Evolutionary conservation across 192 early-diverging fungal species (phyloP), one percentile per base, ranked within the genome.

Genomic region (Piromyces finnis): DNA sequence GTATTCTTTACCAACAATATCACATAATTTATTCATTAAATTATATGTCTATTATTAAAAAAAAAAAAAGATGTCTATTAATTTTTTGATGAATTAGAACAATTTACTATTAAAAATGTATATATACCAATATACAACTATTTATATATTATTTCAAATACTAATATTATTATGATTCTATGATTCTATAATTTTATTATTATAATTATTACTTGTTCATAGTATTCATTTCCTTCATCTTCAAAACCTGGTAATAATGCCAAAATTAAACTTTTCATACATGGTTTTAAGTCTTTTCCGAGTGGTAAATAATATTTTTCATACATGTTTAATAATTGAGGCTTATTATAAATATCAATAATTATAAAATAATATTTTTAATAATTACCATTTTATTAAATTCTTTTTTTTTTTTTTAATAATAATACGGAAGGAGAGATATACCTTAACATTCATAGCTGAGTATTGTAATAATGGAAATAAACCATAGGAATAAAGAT

Each of bases 391-490:
- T n/a, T n/a, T n/a, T n/a, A n/a, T n/a, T n/a, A n/a, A n/a, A n/a
- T n/a, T n/a, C n/a, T n/a, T n/a, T n/a, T n/a, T n/a, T n/a, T n/a
- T n/a, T n/a, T n/a, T n/a, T n/a, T n/a, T n/a, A n/a, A n/a, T n/a
- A n/a, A n/a, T n/a, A n/a, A n/a, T n/a, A n/a, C n/a, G n/a, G n/a
- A n/a, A n/a, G n/a, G n/a, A n/a, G n/a, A n/a, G n/a, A n/a, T n/a
- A 32, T 89, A 91, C 90, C 85, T 96, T 96, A 39, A 94, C 91
- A 30, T 87, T 87, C 79, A 93, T 91, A 12, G 94, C 88, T 15
- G 95, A 92, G 82, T 94, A 89, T 84, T 94, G 92, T 79, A 96
- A 86, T 82, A 97, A 96, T 29, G 96, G 96, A 79, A 97, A 95
- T 29, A 98, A 85, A 0, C 97, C 97, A 79, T 90, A 91, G 7